These are phyloP conservation scores for Mrakia hoshinonis DNA, from an alignment of 768 basidiomycete genomes.

Conservation along the genomic window DNA sequence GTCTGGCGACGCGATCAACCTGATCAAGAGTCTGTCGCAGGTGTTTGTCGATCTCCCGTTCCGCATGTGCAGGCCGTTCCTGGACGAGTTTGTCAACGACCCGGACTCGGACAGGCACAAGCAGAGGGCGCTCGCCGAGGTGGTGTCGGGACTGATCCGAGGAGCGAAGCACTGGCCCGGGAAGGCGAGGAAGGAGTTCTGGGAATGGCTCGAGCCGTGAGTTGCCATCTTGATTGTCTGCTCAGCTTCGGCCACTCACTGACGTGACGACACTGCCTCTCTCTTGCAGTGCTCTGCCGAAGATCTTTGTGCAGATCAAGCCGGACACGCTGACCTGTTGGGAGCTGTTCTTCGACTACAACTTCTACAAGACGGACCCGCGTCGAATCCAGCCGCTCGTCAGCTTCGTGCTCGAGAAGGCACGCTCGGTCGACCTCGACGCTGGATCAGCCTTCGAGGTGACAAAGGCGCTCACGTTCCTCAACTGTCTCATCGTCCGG, in stretches of 20 bases:
- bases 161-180: constrained; percentile 80
- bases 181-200: constrained; percentile 50
- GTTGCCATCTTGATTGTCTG: background rate
- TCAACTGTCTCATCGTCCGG: constrained; percentile 59
- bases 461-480: constrained; percentile 63
- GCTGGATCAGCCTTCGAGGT: constrained; percentile 81
- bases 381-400: constrained; percentile 64
- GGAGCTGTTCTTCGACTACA: constrained; percentile 43
- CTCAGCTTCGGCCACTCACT: background rate
- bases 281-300: constrained; percentile 44
- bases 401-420: constrained; percentile 57
- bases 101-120: constrained; percentile 54
- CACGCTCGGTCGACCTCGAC: constrained; percentile 63
- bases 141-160: constrained; percentile 64
- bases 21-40: constrained; percentile 52
- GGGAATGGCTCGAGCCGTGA: constrained; percentile 61
- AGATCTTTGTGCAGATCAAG: constrained; percentile 64
- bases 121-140: constrained; percentile 75
- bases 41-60: constrained; percentile 51
- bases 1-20: constrained; percentile 35
- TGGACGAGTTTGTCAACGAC: constrained; percentile 58
- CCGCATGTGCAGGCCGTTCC: constrained; percentile 47
- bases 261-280: background rate
- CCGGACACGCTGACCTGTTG: constrained; percentile 73
- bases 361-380: constrained; percentile 56